Evolutionary conservation across 2,329 filamentous ascomycete genomes (phyloP), one percentile per base, ranked within the genome.

Genomic region (Sclerotinia subarctica): DNA sequence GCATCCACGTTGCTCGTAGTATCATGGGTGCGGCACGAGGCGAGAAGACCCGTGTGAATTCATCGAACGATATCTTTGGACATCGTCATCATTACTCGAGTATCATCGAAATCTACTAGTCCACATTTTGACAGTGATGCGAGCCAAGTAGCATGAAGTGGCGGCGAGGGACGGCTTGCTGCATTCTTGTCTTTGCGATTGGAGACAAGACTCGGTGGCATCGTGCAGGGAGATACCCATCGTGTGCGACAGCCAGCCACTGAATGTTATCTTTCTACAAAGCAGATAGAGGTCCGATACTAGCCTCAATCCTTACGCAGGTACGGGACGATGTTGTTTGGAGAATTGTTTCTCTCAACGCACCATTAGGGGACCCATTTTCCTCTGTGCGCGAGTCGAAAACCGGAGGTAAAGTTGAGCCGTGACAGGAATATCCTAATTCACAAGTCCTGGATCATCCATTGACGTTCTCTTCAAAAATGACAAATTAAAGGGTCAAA

Each of bases 201-300:
- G 29, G 44, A 26, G 35, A 11, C 2, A 8, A 26, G 24, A 26
- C 24, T 21, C 59, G 19, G 59, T 49, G 29, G 19, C 19, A 49
- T 35, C 7, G 21, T 51, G 4, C 58, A 38, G 46, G 46, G 58
- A 38, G 46, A 4, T 17, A 4, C 32, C 46, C 17, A 49, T n/a
- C 26, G 49, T 24, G 29, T 62, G 21, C 46, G 8, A 11, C 59
- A 62, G 59, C 44, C 58, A 51, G 58, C 59, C 59, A 62, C 59
- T n/a, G 21, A 51, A 35, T 49, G 44, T 15, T 11, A 60, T 5
- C 21, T 47, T 26, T 57, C 42, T 24, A 38, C 42, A 38, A 32
- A 42, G 57, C 8, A 32, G n/a, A 49, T 24, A 38, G 26, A 2
- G 13, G 3, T 21, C 21, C 21, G 29, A 24, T 62, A 38, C 44